Conservation (phyloP, 2,329 filamentous ascomycete species). For the Exophiala sideris region DNA sequence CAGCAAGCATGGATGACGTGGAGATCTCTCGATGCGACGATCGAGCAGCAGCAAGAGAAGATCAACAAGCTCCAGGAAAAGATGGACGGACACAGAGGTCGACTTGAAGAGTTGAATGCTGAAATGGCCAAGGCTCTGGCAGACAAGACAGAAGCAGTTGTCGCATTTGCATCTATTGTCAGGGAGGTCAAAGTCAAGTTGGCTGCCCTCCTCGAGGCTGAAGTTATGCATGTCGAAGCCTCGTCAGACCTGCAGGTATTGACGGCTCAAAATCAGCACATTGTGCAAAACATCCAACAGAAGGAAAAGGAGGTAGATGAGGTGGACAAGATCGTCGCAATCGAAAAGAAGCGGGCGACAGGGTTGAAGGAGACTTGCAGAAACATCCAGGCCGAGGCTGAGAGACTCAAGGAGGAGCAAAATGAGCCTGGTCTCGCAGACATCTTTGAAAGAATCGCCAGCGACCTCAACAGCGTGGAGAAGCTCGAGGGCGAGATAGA, state of each 20-base stretch:
- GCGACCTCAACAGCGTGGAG: conserved; percentile 55
- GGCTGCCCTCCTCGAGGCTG: conserved; percentile 63
- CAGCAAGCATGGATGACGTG: conserved; percentile 60
- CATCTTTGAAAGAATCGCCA: conserved; percentile 26
- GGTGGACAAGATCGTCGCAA: conserved; percentile 7
- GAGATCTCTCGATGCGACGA: conserved; percentile 31
- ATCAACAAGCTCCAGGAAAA: conserved; percentile 40
- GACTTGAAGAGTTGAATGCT: conserved; percentile 51
- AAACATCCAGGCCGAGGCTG: conserved; percentile 31
- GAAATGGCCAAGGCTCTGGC: conserved; percentile 56
- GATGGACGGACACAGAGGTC: conserved; percentile 42
- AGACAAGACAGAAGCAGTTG: conserved; percentile 53
- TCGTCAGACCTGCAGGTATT: conserved; percentile 72
- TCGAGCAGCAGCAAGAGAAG: conserved; percentile 46
- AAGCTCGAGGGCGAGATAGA: conserved; percentile 70
- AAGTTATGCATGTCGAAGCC: conserved; percentile 73
- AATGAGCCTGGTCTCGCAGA: conserved; percentile 17
- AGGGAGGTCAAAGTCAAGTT: conserved; percentile 60
- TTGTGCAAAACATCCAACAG: conserved; percentile 48
- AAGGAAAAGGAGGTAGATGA: conserved; percentile 31
- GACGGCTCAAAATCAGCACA: conserved; percentile 60
- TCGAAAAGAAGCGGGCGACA: conserved; percentile 22
- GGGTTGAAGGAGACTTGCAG: conserved; percentile 19
- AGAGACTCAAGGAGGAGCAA: conserved; percentile 26
- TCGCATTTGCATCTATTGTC: conserved; percentile 60